Evolutionary conservation across 306 rosid species (phyloP), one percentile per base, ranked within the genome.

Genomic region (Oemleria cerasiformis): DNA sequence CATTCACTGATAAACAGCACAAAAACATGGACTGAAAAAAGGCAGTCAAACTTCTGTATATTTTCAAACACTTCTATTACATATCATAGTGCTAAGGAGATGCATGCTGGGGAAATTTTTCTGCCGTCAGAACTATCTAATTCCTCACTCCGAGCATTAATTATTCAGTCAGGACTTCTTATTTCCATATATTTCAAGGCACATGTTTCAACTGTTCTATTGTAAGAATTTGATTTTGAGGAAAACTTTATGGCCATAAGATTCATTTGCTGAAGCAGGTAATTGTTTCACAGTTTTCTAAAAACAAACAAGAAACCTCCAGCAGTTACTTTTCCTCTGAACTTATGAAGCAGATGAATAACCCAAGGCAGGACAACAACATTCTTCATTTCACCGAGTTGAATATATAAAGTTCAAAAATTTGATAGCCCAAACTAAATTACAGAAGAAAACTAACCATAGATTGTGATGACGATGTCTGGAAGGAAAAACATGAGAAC

Each of bases 401-500:
- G 77, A 62, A 41, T 66, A 67, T 67, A 67, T 64, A 30, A 53
- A 68, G 43, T 49, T 9, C 7, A 45, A 70, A 6, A 34, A 41
- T 51, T 21, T 36, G 17, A 19, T 20, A 39, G 44, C 56, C 8
- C 45, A 41, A 68, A 68, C n/a, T 49, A 12, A 59, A 61, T 70
- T 68, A 51, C 63, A 68, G 30, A 14, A 57, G 30, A 42, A 11
- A 70, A 79, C 86, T 65, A 66, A 94, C 97, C 97, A 80, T 94
- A 94, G 39, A 71, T 69, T 66, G 82, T 65, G 75, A 89, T 75
- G 70, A 91, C 51, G 0, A 58, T 81, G 82, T 89, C 86, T 14
- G 99, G 97, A 75, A 94, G 73, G 85, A 94, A 88, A 84, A 94
- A 94, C 82, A 86, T 63, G 69, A 91, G 92, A 74, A 86, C 55